phyloP scores from a whole-genome alignment of 805 yeast genomes.

The Cyberlindnera mrakii region DNA sequence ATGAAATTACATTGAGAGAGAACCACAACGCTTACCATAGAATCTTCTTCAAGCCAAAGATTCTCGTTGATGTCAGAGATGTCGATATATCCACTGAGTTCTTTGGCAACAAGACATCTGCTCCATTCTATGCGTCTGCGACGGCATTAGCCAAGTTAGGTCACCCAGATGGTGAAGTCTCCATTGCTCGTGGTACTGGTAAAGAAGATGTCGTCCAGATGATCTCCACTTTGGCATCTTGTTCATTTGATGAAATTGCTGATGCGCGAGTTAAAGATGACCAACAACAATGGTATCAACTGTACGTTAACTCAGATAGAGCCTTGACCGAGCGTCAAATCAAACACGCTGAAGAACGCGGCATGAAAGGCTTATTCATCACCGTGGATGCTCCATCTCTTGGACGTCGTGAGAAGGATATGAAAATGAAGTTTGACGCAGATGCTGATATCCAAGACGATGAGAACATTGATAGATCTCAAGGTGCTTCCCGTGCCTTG shows the following conservation, averaged over 20 bases:
- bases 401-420: slow-evolving; percentile 88
- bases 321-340: slow-evolving; percentile 54
- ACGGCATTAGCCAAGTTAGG: slow-evolving; percentile 91
- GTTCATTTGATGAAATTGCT: slow-evolving; percentile 79
- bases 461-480: slow-evolving; percentile 51
- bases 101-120: slow-evolving; percentile 62
- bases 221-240: slow-evolving; percentile 90
- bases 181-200: slow-evolving; percentile 78
- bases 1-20: slow-evolving; percentile 84
- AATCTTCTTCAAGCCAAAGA: slow-evolving; percentile 78
- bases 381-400: slow-evolving; percentile 92
- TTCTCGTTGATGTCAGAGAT: slow-evolving; percentile 73
- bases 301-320: slow-evolving; percentile 77
- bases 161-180: slow-evolving; percentile 88
- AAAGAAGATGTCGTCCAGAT: slow-evolving; percentile 70
- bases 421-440: slow-evolving; percentile 54
- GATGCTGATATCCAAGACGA: slow-evolving; percentile 42
- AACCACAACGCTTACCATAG: slow-evolving; percentile 88
- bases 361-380: slow-evolving; percentile 76
- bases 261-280: slow-evolving; percentile 54
- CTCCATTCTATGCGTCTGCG: slow-evolving; percentile 87
- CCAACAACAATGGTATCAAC: slow-evolving; percentile 85
- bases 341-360: slow-evolving; percentile 65
- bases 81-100: slow-evolving; percentile 67
- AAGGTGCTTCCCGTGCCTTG: slow-evolving; percentile 85